Evolutionary conservation across 305 asterid species (phyloP), one percentile per base, ranked within the genome.

Genomic region (Euphrasia arctica): DNA sequence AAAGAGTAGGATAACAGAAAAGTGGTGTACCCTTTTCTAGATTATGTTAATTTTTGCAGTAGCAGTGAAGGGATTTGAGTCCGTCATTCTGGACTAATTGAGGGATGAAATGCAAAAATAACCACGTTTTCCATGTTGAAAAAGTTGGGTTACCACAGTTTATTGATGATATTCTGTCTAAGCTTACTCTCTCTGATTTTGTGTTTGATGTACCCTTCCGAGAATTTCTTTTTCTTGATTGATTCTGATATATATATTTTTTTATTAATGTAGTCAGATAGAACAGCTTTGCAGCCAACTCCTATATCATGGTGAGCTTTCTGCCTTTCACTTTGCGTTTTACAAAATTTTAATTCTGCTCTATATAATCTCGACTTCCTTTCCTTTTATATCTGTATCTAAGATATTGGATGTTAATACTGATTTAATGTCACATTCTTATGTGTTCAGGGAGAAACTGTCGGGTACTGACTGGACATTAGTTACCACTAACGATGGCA

Each of bases 401-500:
- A 59, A 42, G 48, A 58, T 63, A 49, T 25, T 59, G 45, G 3
- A 72, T 45, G 67, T 59, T 42, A 18, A 54, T 68, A 58, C 54
- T 72, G 25, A 62, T 39, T 41, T 39, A 64, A 58, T 66, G 56
- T 64, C 63, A 27, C 77, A 62, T 63, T 76, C 43, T 56, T 15
- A 63, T 59, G 36, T 75, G 41, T 54, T 47, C 83, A 93, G 99
- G 95, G 95, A 90, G 83, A 93, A 82, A 76, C 68, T 90, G 74
- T 73, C 82, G 41, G 95, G 94, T 71, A 86, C 96, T 55, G 96
- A 93, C 72, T 93, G 99, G 99, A 79, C 83, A 66, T 71, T 82
- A 72, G 95, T 93, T 73, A 77, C 85, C 74, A 90, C 97, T 60
- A 86, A 90, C 75, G 95, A 93, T 78, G 95, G 95, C 74, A 87